phyloP scores from a whole-genome alignment of 176 grass and related monocot species.

The Triticum timopheevii region DNA sequence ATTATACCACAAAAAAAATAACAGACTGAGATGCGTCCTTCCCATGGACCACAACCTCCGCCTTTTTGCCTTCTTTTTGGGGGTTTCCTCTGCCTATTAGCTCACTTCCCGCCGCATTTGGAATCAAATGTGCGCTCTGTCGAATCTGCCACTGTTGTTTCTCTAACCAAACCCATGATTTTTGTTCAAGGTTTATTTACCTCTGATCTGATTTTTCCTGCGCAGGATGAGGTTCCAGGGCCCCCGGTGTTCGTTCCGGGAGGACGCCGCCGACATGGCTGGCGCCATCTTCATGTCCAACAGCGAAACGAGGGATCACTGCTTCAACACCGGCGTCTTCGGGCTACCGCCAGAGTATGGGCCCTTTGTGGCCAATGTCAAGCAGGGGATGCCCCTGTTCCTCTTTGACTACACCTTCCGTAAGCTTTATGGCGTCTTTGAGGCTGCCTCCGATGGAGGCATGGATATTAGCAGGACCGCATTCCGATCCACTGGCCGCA shows the following conservation, averaged over 20 bases:
- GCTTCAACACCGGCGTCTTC: slow-evolving; percentile 34
- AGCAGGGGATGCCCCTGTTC: slow-evolving; percentile 54
- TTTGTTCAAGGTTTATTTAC: not conserved
- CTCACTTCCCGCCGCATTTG: not conserved
- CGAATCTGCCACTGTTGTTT: not conserved
- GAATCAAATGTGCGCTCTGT: not conserved
- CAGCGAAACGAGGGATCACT: slow-evolving; percentile 41
- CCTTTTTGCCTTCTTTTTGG: not conserved
- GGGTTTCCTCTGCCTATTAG: not conserved
- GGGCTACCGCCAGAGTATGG: slow-evolving; percentile 36
- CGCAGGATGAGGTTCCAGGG: slow-evolving; percentile 29
- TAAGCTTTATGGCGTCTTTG: slow-evolving; percentile 57
- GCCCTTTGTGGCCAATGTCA: slow-evolving; percentile 47
- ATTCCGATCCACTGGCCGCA: not conserved
- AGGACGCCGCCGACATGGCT: slow-evolving; percentile 22
- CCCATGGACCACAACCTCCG: not conserved
- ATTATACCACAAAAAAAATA: not conserved
- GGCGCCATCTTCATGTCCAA: slow-evolving; percentile 81
- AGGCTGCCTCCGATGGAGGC: slow-evolving; percentile 50
- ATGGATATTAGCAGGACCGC: slow-evolving; percentile 44
- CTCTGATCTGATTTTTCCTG: not conserved
- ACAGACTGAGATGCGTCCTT: not conserved
- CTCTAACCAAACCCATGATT: not conserved
- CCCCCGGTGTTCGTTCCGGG: not conserved
- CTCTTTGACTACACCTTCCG: slow-evolving; percentile 58